Percentiles rank a stretch among this genome's conserved stretches.
These are phyloP conservation scores for Cladosporium sp. DNA, from an alignment of 2,329 filamentous ascomycete genomes.

Conservation along the genomic window DNA sequence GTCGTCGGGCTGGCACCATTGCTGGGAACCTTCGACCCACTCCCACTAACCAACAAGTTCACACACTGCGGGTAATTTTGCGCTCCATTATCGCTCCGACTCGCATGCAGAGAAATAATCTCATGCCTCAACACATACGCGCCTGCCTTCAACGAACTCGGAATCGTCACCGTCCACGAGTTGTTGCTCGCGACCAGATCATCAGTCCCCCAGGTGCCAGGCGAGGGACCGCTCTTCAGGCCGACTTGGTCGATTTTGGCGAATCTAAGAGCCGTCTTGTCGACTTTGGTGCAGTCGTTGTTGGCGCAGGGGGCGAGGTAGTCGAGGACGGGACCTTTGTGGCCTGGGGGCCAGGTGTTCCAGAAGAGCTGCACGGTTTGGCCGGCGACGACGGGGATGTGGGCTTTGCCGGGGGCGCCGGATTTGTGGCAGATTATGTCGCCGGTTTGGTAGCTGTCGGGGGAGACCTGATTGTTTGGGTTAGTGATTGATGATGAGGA, in stretches of 20 bases:
- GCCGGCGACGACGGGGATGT: conserved; percentile 38
- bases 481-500: not conserved
- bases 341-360: conserved; percentile 65
- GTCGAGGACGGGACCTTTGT: conserved; percentile 64
- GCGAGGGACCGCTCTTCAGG: conserved; percentile 46
- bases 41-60: conserved; percentile 20
- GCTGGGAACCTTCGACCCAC: conserved; percentile 49
- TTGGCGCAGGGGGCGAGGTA: conserved; percentile 62
- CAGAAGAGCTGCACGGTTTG: conserved; percentile 45
- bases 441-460: conserved; percentile 28
- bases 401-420: conserved; percentile 34
- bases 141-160: conserved; percentile 44
- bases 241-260: conserved; percentile 65
- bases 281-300: conserved; percentile 57
- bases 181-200: conserved; percentile 52
- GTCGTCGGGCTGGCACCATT: conserved; percentile 53
- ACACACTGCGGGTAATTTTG: conserved; percentile 56
- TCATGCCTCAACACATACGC: conserved; percentile 59
- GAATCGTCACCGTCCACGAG: conserved; percentile 49
- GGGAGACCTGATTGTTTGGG: conserved; percentile 36
- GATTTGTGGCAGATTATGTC: conserved; percentile 42
- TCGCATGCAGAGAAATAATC: conserved; percentile 51
- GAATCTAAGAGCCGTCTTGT: conserved; percentile 57
- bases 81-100: conserved; percentile 46
- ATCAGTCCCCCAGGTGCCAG: conserved; percentile 58